Base-by-base conservation (phyloP, 2,329 filamentous ascomycete species). In the Trichoderma gracile region DNA sequence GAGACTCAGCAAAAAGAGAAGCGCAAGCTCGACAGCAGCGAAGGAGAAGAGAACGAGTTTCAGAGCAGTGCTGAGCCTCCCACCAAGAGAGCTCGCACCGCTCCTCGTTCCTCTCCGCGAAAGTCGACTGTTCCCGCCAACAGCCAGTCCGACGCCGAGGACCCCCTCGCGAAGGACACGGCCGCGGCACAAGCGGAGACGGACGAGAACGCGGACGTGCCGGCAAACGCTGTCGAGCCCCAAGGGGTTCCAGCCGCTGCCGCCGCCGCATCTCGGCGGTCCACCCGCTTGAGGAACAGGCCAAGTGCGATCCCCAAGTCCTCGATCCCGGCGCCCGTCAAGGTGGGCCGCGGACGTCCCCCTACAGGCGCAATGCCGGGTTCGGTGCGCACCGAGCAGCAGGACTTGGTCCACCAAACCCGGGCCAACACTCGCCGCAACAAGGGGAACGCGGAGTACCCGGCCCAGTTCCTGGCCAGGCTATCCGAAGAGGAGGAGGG, bases 401-500 rank as follows among this genome's bases (percentile, higher is more conserved):
- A 76, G 47, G 74, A 77, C 45, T 63, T 76, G 56, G 72, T 69
- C 3, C 68, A 72, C 38, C 73, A 75, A 68, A 78, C 76, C 7
- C 72, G 73, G 23, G 63, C 66, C 57, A 78, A 78, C 66, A 78
- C 76, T 57, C 70, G 68, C 62, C 73, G 67, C 66, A 78, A 78
- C 68, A 76, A 68, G 71, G 75, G 75, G 23, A 70, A 72, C 47
- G 71, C 76, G 17, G 74, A 76, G 69, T 74, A 74, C 58, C 75
- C 76, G 17, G 70, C 73, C 30, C 70, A 76, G 50, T 68, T 76
- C 55, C 68, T 78, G 53, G 76, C 73, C 67, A 74, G 69, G 67
- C 66, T 70, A 61, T 68, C 69, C 53, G 71, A 70, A 63, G 66
- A 71, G 50, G 52, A 63, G 55, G 65, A 65, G 49, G 67, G 63